Percentiles rank a stretch among this genome's conserved stretches.
Conservation (phyloP, 352 stramenopile genomes). For the Pythium dissimile region DNA sequence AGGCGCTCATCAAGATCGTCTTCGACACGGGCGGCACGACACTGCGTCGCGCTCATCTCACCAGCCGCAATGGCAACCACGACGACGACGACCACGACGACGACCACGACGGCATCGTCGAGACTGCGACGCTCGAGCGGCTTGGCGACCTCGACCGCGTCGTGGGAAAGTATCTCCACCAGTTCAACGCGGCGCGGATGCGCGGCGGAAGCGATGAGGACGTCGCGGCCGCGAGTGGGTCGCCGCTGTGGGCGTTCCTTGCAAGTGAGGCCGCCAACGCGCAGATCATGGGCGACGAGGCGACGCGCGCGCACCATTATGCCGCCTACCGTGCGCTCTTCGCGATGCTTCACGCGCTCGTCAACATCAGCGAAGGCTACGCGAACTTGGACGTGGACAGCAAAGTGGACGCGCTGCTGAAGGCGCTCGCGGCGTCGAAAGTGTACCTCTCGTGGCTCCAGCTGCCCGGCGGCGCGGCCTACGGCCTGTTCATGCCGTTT, state of each 20-base stretch:
- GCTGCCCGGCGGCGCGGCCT: slow-evolving; percentile 71
- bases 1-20: slow-evolving; percentile 44
- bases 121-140: slow-evolving; percentile 35
- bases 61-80: no score
- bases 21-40: slow-evolving; percentile 72
- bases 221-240: neutral
- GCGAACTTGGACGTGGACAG: slow-evolving; percentile 29
- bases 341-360: slow-evolving; percentile 46
- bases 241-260: slow-evolving; percentile 56
- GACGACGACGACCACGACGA: slow-evolving; percentile 9
- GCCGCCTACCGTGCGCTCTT: slow-evolving; percentile 69
- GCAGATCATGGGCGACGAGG: slow-evolving; percentile 31
- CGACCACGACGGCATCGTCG: slow-evolving; percentile 27
- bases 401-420: slow-evolving; percentile 41
- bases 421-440: slow-evolving; percentile 66
- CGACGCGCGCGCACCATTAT: slow-evolving; percentile 24
- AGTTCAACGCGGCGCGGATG: slow-evolving; percentile 22
- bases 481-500: slow-evolving; percentile 83
- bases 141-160: slow-evolving; percentile 51
- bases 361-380: slow-evolving; percentile 63
- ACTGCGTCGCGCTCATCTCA: slow-evolving; percentile 26
- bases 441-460: slow-evolving; percentile 81
- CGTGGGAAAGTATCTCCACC: slow-evolving; percentile 50
- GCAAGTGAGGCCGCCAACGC: slow-evolving; percentile 18
- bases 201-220: slow-evolving; percentile 1